phyloP scores from a whole-genome alignment of 305 asterid species.

The Solanum hybrid region DNA sequence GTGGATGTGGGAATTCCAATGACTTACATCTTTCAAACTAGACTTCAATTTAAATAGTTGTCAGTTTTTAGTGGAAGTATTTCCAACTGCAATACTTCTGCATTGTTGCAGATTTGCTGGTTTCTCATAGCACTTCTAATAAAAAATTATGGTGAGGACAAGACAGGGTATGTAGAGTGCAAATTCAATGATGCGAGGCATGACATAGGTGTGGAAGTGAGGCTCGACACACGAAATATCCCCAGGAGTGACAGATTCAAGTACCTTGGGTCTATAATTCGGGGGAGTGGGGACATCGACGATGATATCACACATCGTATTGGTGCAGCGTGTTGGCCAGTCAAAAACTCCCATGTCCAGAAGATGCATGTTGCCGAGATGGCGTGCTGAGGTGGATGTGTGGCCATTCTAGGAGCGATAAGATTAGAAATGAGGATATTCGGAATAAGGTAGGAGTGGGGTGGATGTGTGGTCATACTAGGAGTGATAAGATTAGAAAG shows the following conservation, averaged over 20 bases:
- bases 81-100: background rate
- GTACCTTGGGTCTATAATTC: background rate
- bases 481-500: background rate
- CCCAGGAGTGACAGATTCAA: background rate
- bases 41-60: background rate
- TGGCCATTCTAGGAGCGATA: background rate
- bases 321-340: background rate
- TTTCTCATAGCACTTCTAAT: background rate
- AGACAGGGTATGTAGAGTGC: background rate
- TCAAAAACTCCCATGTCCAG: background rate
- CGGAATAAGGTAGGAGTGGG: background rate
- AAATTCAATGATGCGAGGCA: background rate
- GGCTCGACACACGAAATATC: background rate
- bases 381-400: background rate
- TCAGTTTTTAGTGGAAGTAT: background rate
- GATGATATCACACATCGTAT: background rate
- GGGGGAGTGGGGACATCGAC: background rate
- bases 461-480: background rate
- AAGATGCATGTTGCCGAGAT: background rate
- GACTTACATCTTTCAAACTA: background rate
- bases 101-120: background rate
- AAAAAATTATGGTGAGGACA: background rate
- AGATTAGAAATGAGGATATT: background rate
- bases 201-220: background rate
- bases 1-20: background rate